Percentiles rank a stretch among this genome's conserved stretches.
Evolutionary conservation across 805 yeast species (phyloP).

Genomic region (Wickerhamomyces mucosus): DNA sequence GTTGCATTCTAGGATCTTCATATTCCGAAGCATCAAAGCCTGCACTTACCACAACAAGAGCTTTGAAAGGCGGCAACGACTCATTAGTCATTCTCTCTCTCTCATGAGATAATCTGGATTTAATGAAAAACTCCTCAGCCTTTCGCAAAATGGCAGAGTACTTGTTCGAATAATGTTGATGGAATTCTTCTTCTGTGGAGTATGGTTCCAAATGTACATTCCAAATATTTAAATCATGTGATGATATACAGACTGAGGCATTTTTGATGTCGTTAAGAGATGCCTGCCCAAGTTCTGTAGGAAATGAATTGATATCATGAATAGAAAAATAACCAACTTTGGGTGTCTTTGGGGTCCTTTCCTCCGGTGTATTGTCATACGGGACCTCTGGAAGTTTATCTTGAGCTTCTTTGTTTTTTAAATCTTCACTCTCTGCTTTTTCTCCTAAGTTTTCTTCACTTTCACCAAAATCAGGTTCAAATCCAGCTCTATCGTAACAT

Average conservation of each 20-base stretch:
- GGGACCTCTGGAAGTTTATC: too few species aligned
- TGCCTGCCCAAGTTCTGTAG: conserved; percentile 73
- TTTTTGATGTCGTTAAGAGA: conserved; percentile 59
- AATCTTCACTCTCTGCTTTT: conserved; percentile 28
- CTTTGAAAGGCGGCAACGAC: conserved; percentile 30
- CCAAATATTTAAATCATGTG: conserved; percentile 76
- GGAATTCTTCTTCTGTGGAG: conserved; percentile 54
- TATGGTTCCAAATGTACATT: conserved; percentile 71
- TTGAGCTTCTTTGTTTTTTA: conserved; percentile 29
- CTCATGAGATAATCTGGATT: conserved; percentile 36
- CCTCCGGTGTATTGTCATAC: too few species aligned
- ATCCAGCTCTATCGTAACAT: conserved; percentile 71
- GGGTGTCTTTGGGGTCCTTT: conserved; percentile 38
- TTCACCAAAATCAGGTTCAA: conserved; percentile 39
- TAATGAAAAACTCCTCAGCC: conserved; percentile 55
- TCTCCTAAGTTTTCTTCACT: conserved; percentile 16
- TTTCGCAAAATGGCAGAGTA: conserved; percentile 54
- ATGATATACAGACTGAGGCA: conserved; percentile 70
- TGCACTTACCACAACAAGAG: conserved; percentile 66
- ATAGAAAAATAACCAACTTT: conserved; percentile 75
- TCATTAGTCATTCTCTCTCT: conserved; percentile 6
- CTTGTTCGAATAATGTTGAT: conserved; percentile 46
- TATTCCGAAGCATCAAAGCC: conserved; percentile 85
- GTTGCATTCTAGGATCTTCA: conserved; percentile 77
- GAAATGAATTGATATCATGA: conserved; percentile 81